Percentiles rank a stretch among this genome's conserved stretches.
These are phyloP conservation scores for Venturia asperata DNA, from an alignment of 2,329 filamentous ascomycete genomes.

Conservation along the genomic window DNA sequence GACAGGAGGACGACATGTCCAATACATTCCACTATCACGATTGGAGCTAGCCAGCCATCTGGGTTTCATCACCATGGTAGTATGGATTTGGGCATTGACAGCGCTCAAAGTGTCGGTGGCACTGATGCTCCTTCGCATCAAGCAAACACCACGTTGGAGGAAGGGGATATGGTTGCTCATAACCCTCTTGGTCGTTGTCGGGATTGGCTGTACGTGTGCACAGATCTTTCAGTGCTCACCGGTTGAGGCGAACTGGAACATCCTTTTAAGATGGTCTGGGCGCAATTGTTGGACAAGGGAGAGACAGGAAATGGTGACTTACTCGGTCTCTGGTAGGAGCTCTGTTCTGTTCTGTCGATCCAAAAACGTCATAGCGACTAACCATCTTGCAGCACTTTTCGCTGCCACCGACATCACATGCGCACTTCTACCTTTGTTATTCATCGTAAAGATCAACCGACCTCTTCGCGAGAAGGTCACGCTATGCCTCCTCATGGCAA, in stretches of 20 bases:
- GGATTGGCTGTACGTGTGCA: background rate
- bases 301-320: background rate
- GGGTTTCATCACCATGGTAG: background rate
- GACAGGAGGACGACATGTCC: constrained; percentile 5
- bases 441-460: constrained; percentile 20
- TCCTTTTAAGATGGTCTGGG: background rate
- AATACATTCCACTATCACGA: background rate
- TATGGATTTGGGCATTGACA: constrained; percentile 17
- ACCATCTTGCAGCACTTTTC: constrained; percentile 10
- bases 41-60: background rate
- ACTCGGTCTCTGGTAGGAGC: constrained; percentile 3
- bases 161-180: constrained; percentile 11
- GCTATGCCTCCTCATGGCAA: constrained; percentile 16
- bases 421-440: constrained; percentile 17
- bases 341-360: background rate
- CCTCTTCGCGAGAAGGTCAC: constrained; percentile 17
- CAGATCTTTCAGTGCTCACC: constrained; percentile 14
- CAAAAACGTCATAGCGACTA: background rate
- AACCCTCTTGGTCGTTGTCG: background rate
- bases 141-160: constrained; percentile 3
- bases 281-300: constrained; percentile 7
- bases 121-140: constrained; percentile 18
- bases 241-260: constrained; percentile 15
- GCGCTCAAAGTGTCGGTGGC: constrained; percentile 11
- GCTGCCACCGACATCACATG: constrained; percentile 16